A percentile compares a stretch with the other conserved stretches of the same genome.
phyloP scores from a whole-genome alignment of 768 basidiomycete species.

The Lentinula lateritia region DNA sequence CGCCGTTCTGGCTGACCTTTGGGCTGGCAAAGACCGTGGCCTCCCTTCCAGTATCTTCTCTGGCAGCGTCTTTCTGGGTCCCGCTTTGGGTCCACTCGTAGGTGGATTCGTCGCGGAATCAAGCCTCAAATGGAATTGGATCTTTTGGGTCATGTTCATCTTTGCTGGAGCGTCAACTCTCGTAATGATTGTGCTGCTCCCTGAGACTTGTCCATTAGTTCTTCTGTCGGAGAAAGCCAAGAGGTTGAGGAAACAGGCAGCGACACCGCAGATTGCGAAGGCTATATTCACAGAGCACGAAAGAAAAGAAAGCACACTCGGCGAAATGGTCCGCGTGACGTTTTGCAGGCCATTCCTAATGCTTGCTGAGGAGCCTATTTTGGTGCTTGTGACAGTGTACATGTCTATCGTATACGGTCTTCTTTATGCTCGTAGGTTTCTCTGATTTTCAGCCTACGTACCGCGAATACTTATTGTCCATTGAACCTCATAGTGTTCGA shows the following conservation, averaged over 20 bases:
- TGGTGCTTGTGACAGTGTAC: slow-evolving; percentile 44
- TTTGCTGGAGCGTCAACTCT: slow-evolving; percentile 48
- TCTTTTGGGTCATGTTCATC: slow-evolving; percentile 69
- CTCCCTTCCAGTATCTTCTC: slow-evolving; percentile 53
- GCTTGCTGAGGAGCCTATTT: slow-evolving; percentile 44
- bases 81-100: slow-evolving; percentile 58
- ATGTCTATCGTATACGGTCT: slow-evolving; percentile 41
- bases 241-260: neutral
- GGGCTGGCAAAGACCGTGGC: slow-evolving; percentile 45
- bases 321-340: slow-evolving; percentile 27
- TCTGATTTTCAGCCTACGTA: slow-evolving; percentile 23
- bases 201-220: slow-evolving; percentile 65
- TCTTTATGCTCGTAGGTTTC: slow-evolving; percentile 47
- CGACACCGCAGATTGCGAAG: neutral
- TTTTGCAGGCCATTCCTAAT: slow-evolving; percentile 43
- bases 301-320: slow-evolving; percentile 21
- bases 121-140: slow-evolving; percentile 53
- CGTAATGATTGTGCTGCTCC: slow-evolving; percentile 41
- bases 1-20: slow-evolving; percentile 56
- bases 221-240: slow-evolving; percentile 34
- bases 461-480: slow-evolving; percentile 13
- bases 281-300: slow-evolving; percentile 28
- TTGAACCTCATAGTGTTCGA: slow-evolving; percentile 23
- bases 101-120: slow-evolving; percentile 51
- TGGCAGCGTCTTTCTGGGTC: slow-evolving; percentile 58